Evolutionary conservation across 371 early-diverging fungal species (phyloP).

Genomic region (Mucor racemosus): DNA sequence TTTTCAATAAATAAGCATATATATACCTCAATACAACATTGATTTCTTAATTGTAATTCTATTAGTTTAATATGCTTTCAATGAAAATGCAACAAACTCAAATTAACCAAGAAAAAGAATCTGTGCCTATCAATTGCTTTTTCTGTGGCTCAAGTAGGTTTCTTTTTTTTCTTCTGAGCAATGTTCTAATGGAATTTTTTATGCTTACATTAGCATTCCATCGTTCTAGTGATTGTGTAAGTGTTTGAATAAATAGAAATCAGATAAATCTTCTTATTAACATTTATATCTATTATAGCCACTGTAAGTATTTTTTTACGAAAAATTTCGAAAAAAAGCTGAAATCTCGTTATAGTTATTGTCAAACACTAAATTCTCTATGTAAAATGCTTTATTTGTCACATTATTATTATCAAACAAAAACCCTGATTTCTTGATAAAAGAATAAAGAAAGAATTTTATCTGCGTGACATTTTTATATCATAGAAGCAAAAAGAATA

Average conservation of each 20-base stretch:
- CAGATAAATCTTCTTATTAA: background rate
- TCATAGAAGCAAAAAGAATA: background rate
- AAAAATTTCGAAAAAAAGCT: background rate
- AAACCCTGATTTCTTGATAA: background rate
- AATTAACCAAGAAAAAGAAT: background rate
- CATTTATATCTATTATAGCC: background rate
- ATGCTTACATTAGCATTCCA: constrained; percentile 1
- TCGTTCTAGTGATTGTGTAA: constrained; percentile 16
- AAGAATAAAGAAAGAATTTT: background rate
- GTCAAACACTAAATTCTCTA: background rate
- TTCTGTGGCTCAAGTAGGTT: constrained; percentile 16
- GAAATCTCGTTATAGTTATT: background rate
- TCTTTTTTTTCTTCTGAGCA: background rate
- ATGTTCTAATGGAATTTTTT: background rate
- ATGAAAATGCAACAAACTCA: background rate
- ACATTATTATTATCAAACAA: background rate
- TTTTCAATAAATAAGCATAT: background rate
- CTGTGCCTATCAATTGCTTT: constrained; percentile 11
- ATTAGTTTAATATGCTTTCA: background rate
- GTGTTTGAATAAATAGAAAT: background rate
- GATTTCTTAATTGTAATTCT: too few relatives aligned
- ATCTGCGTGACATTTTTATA: background rate
- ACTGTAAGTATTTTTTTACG: constrained; percentile 4
- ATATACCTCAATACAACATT: too few relatives aligned
- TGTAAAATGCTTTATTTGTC: background rate